Conservation (phyloP, 352 stramenopile genomes). For the Globisporangium apiculatum region DNA sequence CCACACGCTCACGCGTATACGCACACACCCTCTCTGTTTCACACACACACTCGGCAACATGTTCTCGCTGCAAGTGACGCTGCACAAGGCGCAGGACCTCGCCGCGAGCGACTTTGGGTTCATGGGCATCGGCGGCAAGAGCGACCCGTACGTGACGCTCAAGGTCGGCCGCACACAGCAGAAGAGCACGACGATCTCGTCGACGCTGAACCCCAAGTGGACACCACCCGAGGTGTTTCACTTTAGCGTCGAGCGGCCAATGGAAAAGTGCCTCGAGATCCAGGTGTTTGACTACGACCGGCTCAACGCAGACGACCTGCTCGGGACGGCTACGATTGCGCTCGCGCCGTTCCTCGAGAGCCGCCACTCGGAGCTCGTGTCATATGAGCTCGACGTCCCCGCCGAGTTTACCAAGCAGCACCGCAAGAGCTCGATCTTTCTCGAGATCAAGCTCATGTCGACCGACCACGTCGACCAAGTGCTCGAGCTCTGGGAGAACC, state of each 20-base stretch:
- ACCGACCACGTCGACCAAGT: constrained; percentile 51
- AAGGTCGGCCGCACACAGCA: constrained; percentile 39
- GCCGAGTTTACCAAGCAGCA: constrained; percentile 45
- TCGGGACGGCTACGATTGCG: constrained; percentile 39
- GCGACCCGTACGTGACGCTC: constrained; percentile 66
- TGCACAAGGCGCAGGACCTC: constrained; percentile 41
- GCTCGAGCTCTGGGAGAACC: constrained; percentile 82
- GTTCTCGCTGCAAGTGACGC: constrained; percentile 53
- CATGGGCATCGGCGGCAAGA: constrained; percentile 66
- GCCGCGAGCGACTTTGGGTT: constrained; percentile 55
- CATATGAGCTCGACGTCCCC: constrained; percentile 48
- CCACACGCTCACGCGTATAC: too few relatives aligned
- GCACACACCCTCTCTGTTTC: too few relatives aligned
- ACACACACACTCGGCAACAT: constrained; percentile 13
- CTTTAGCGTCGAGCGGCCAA: constrained; percentile 57
- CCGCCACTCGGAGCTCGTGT: constrained; percentile 35
- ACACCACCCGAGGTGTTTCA: constrained; percentile 48
- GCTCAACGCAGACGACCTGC: constrained; percentile 49
- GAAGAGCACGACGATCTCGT: constrained; percentile 43
- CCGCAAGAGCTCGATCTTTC: constrained; percentile 44
- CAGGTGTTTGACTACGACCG: constrained; percentile 63
- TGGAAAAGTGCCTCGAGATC: constrained; percentile 47
- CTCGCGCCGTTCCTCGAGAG: constrained; percentile 48
- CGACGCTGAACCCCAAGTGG: constrained; percentile 50
- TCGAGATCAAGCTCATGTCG: constrained; percentile 47